Evolutionary conservation across 148 eudicot species (phyloP), one percentile per base, ranked within the genome.

Genomic region (Amaranthus hypochondriacus): DNA sequence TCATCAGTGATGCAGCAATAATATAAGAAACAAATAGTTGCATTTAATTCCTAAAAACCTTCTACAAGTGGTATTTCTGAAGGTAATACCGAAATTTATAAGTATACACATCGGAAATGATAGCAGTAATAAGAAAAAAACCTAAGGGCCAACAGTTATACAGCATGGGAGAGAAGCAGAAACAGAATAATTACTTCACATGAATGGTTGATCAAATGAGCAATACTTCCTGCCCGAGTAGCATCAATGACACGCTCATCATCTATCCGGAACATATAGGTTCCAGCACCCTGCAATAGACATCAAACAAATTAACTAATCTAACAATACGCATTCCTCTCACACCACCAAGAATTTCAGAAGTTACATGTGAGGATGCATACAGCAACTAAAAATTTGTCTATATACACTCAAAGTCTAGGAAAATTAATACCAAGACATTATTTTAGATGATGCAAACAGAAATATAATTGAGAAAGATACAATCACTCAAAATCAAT

Each of bases 181-280:
- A 66, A 50, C 7, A 6, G 54, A 47, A 55, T 55, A 76, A 88
- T 85, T 88, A 95, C 98, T 77, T 89, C 96, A 76, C 98, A 95
- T 6, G 98, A 90, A 84, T 95, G 98, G 80, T 95, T 95, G 61
- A 95, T 95, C 75, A 95, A 81, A 89, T 95, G 98, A 66, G 98
- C 98, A 75, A 95, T 90, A 87, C 98, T 95, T 82, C 98, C 98
- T 0, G 96, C 92, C 81, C 94, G 84, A 47, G 98, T 95, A 62
- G 98, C 98, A 83, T 95, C 98, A 78, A 95, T 87, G 68, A 95
- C 98, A 71, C 92, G 93, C 73, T 95, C 96, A 77, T 95, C 91
- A 81, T 90, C 93, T 69, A 95, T 89, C 56, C 98, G 87, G 62
- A 95, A 95, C 98, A 95, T 90, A 76, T 95, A 95, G 69, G 98